A percentile compares a stretch with the other conserved stretches of the same genome.
Evolutionary conservation across 2,329 filamentous ascomycete genomes (phyloP).

Genomic region (Alternaria ventricosa): DNA sequence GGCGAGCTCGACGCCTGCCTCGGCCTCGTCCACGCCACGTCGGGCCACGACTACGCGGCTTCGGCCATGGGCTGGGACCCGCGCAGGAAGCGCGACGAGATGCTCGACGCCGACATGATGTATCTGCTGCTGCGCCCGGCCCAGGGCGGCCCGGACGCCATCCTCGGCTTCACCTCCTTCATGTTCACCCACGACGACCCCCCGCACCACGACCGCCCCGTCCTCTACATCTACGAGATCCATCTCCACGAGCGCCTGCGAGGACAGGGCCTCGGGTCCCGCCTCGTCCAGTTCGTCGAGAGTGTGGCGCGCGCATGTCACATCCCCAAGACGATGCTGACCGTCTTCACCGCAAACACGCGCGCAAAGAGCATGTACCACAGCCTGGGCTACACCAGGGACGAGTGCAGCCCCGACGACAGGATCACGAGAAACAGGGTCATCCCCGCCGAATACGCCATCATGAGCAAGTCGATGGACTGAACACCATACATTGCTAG

Average conservation of each 20-base stretch:
- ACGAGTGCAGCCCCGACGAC: slow-evolving; percentile 60
- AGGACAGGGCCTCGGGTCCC: slow-evolving; percentile 66
- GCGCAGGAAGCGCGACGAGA: slow-evolving; percentile 67
- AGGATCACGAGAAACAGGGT: slow-evolving; percentile 37
- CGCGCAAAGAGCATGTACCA: slow-evolving; percentile 67
- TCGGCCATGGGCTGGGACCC: slow-evolving; percentile 71
- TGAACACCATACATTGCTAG: background rate
- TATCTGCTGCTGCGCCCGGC: slow-evolving; percentile 63
- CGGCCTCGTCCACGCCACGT: slow-evolving; percentile 67
- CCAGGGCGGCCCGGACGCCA: slow-evolving; percentile 1
- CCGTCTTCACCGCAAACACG: slow-evolving; percentile 70
- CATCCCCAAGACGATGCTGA: slow-evolving; percentile 74
- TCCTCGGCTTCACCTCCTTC: slow-evolving; percentile 60
- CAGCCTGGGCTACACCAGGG: slow-evolving; percentile 62
- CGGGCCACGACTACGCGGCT: slow-evolving; percentile 66
- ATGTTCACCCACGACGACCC: slow-evolving; percentile 72
- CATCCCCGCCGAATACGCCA: slow-evolving; percentile 34
- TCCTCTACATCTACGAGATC: slow-evolving; percentile 81
- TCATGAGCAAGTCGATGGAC: slow-evolving; percentile 32
- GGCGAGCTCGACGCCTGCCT: slow-evolving; percentile 59
- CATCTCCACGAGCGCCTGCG: slow-evolving; percentile 67
- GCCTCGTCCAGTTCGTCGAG: slow-evolving; percentile 65
- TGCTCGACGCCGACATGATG: slow-evolving; percentile 70
- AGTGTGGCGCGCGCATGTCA: slow-evolving; percentile 61
- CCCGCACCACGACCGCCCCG: slow-evolving; percentile 53